Percentiles rank a stretch among this genome's conserved stretches.
Evolutionary conservation across 345 rosid species (phyloP).

Genomic region (Mercurialis annua): DNA sequence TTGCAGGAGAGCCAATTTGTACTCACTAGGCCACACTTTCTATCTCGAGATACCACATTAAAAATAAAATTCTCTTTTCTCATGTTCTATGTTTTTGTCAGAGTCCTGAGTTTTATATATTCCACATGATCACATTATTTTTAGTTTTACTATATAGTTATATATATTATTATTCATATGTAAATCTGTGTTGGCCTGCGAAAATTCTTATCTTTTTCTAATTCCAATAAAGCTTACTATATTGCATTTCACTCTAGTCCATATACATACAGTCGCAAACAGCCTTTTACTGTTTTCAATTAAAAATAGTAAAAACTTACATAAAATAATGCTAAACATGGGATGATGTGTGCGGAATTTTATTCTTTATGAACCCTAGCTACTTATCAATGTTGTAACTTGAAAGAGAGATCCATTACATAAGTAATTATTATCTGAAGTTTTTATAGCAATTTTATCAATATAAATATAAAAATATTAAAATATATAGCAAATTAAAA

Average conservation of each 20-base stretch:
- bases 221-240: constrained; percentile 40
- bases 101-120: constrained; percentile 17
- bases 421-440: no score
- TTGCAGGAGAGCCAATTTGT: constrained; percentile 10
- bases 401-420: no score
- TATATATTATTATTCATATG: constrained; percentile 1
- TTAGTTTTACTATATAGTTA: background rate
- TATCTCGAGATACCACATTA: constrained; percentile 21
- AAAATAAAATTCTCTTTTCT: background rate
- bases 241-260: constrained; percentile 23
- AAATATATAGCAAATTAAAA: no score
- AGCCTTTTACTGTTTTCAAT: constrained; percentile 33
- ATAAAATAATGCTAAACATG: background rate
- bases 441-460: no score
- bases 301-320: background rate
- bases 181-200: constrained; percentile 21
- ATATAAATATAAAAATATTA: no score
- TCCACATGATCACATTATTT: constrained; percentile 20
- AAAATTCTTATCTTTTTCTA: constrained; percentile 39
- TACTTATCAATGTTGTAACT: no score
- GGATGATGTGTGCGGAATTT: background rate
- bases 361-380: no score
- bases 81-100: constrained; percentile 22
- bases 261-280: constrained; percentile 41
- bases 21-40: constrained; percentile 9